Base-by-base conservation (phyloP, 176 grass and related monocot genomes). In the Ensete glaucum region DNA sequence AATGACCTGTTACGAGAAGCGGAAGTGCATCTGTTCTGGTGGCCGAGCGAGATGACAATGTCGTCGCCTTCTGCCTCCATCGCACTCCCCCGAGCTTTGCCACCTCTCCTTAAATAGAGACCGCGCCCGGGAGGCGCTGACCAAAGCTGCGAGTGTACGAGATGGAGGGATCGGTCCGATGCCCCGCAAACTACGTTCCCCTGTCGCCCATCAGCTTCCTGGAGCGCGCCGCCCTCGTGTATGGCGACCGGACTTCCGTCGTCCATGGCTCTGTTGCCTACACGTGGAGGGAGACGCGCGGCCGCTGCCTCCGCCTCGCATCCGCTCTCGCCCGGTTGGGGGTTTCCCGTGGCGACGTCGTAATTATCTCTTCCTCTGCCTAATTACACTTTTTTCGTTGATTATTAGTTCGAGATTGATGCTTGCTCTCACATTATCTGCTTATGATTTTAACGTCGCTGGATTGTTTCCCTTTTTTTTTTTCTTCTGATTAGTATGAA, bases 191-290 rank as follows among this genome's bases (percentile, higher is more conserved):
- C 87, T 79, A 92, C 80, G 78, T 81, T 69, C 89, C 93, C 17
- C 87, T 96, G 69, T 90, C 93, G 54, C 93, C 93, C 60, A 86
- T 96, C 62, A 90, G 83, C 74, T 96, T 96, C 77, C 72, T 96
- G 27, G 85, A 96, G 51, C 89, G 93, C 14, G 51, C 87, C 11
- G 89, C 93, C 26, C 58, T 85, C 74, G 89, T 96, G 19, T 96
- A 92, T 69, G 80, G 84, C 2, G 69, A 89, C 66, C 78, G 85
- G 62, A 79, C 87, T 27, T 80, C 85, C 76, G 5, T 82, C 76
- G 68, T 82, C 64, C 23, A 71, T 29, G 76, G 62, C 5, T 19
- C 81, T 17, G 52, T 75, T n/a, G 19, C 43, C 25, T 54, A 84
- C 53, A 88, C 87, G 6, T 92, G 93, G 93, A 11, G 81, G 51